Evolutionary conservation across 108 stramenopile genomes (phyloP), one percentile per base, ranked within the genome.

Genomic region (Conticribra weissflogii): DNA sequence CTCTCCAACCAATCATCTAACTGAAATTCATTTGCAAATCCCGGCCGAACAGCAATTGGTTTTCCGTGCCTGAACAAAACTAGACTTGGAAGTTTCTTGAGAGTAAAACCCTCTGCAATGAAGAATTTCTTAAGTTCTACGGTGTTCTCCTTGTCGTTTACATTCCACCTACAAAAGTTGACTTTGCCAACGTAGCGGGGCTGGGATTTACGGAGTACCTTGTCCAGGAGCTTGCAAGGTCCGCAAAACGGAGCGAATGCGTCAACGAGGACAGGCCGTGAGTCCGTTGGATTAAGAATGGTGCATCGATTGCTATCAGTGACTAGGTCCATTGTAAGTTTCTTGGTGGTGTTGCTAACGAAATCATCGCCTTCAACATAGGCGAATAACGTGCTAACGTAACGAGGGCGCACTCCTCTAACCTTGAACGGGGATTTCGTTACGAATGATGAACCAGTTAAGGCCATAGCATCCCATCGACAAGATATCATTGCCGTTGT

Each of bases 161-260:
- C 76, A 33, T 76, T 76, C 76, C 76, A 76, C 55, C 76, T 45
- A 0, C 54, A 63, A 30, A 76, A 76, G 52, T 76, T 68, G 30
- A 76, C 76, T 56, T 58, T 63, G 45, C 27, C 54, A 24, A 45
- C 32, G 48, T 76, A 76, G 7, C 62, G 53, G 9, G 76, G 76
- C 17, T 76, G 67, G 24, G 76, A 47, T 29, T 69, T 76, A 45
- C 61, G 50, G 17, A 76, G 55, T 14, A 76, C 76, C 67, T 69
- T 76, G 48, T 76, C 76, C 4, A 76, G 68, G 48, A 76, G 60
- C 50, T 76, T 76, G 56, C 76, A 76, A 3, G 76, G 76, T 28
- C 76, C 76, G 24, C 76, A 76, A 59, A 59, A 76, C 0, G 67
- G 68, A 1, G 60, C 68, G 50, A 67, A 64, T 9, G 63, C 63